Percentiles rank a stretch among this genome's conserved stretches.
Evolutionary conservation across 2,329 filamentous ascomycete species (phyloP).

Genomic region (Paradendryphiella salina): DNA sequence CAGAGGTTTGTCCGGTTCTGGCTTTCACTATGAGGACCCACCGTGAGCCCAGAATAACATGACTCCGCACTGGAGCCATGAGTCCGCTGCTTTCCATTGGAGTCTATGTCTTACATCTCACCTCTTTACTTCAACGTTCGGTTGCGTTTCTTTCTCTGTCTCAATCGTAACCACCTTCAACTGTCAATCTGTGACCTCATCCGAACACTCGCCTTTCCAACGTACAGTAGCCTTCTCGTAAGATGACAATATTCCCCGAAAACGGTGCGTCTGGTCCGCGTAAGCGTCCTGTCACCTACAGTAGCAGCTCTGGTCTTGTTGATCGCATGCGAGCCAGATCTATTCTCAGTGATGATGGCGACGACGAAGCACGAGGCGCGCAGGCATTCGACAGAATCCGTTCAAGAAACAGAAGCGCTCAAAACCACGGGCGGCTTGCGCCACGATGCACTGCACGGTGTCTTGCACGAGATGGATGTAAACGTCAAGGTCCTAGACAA

Average conservation of each 20-base stretch:
- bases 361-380: conserved; percentile 5
- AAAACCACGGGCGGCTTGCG: background rate
- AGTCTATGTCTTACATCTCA: background rate
- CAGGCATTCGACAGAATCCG: conserved; percentile 2
- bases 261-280: background rate
- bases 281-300: background rate
- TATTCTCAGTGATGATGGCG: background rate
- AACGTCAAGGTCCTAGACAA: background rate
- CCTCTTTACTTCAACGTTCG: background rate
- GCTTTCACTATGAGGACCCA: conserved; percentile 1
- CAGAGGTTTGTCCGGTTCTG: background rate
- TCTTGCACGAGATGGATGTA: background rate
- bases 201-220: background rate
- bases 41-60: conserved; percentile 1
- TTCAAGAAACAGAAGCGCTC: background rate
- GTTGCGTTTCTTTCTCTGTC: background rate
- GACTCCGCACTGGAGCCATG: background rate
- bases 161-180: background rate
- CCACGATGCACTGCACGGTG: background rate
- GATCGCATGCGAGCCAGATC: no score
- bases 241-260: background rate
- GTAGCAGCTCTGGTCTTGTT: background rate
- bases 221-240: background rate
- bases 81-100: background rate
- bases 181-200: background rate